Conservation (phyloP, 768 basidiomycete species). For the Tricholoma sp. region DNA sequence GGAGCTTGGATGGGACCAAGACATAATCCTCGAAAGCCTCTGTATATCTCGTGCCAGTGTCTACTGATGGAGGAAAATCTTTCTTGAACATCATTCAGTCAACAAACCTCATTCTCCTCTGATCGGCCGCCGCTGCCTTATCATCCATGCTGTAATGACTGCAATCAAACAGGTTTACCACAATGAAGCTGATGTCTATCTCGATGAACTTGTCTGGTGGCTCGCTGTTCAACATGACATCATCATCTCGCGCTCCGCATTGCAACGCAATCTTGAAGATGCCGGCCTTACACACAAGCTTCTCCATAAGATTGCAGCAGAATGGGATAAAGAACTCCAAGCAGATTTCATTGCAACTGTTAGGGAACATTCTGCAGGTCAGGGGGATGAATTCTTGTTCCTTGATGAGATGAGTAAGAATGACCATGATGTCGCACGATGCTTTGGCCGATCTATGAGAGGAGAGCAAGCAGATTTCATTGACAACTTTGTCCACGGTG, state of each 20-base stretch:
- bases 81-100: conserved; percentile 15
- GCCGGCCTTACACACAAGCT: conserved; percentile 74
- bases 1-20: conserved; percentile 17
- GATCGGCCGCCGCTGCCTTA: conserved; percentile 13
- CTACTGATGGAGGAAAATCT: conserved; percentile 19
- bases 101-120: conserved; percentile 14
- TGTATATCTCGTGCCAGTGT: conserved; percentile 20
- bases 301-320: conserved; percentile 23
- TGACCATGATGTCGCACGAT: conserved; percentile 14
- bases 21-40: conserved; percentile 16
- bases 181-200: conserved; percentile 11
- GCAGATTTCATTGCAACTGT: conserved; percentile 12
- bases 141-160: conserved; percentile 13
- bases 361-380: too few species aligned
- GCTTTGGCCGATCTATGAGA: conserved; percentile 19
- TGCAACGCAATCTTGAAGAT: conserved; percentile 63
- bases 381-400: conserved; percentile 19
- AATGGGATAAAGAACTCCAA: conserved; percentile 16
- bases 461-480: conserved; percentile 16
- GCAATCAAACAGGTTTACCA: conserved; percentile 18
- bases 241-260: conserved; percentile 10
- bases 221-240: conserved; percentile 21
- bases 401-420: conserved; percentile 29
- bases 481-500: conserved; percentile 20
- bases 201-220: conserved; percentile 18